Evolutionary conservation across 192 early-diverging fungal genomes (phyloP), one percentile per base, ranked within the genome.

Genomic region (Linnemannia exigua): DNA sequence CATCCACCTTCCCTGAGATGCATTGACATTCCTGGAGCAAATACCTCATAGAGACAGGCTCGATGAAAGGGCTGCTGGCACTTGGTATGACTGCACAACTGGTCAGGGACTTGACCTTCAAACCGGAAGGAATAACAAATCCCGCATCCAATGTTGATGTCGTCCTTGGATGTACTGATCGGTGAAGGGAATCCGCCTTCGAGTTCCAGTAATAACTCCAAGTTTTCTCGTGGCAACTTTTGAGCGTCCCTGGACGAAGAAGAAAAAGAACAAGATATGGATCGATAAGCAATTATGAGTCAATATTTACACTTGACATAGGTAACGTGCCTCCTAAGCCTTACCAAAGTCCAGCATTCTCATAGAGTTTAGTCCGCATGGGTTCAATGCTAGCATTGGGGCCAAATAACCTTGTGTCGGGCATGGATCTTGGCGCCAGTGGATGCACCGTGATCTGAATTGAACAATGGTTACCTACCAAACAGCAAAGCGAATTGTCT

Each of bases 111-210:
- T 31, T 86, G 84, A 5, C 84, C 84, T 8, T 86, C 84, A 35
- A 44, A 86, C 1, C 84, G 77, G 44, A 77, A 86, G 3, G 84
- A 79, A 31, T 86, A 86, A 51, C 84, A 86, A 61, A 86, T 86
- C 1, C 84, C 84, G 41, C 84, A 86, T 37, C 80, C 84, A 68
- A 86, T 80, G 28, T 80, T 79, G 50, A 86, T 76, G 17, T 79
- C 78, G n/a, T 86, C 84, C 35, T 86, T 86, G 36, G 46, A 70
- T 11, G 54, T 75, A 28, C 28, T 77, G 5, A 67, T 48, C 22
- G 77, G 84, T 33, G 84, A 76, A 44, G 84, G 84, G 66, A 86
- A 86, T 9, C 84, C 84, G 20, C 80, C 33, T 1, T 50, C 46
- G 0, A 86, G 70, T 46, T 86, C 84, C n/a, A 86, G 44, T 4